Evolutionary conservation across 805 yeast species (phyloP), one percentile per base, ranked within the genome.

Genomic region (Blastobotrys terrestris): DNA sequence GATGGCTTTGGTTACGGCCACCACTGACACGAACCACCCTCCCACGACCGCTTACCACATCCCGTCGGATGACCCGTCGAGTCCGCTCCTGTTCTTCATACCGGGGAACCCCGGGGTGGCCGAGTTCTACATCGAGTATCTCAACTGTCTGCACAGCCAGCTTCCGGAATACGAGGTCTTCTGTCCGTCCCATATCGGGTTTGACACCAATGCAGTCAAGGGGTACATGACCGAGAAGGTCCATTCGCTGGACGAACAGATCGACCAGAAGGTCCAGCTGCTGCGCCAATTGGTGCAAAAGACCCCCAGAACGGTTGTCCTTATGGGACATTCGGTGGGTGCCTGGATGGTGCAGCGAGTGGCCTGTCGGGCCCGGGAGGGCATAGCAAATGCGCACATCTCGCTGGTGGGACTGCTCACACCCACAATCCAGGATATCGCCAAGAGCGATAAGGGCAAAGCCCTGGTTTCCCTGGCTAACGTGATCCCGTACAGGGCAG

Each of bases 51-150:
- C 35, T 6, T 26, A 26, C 11, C 35, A 26, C 35, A 26, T 26
- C 5, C 35, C 35, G 8, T 26, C 35, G 5, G 35, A 11, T 5
- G 35, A 26, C 35, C 11, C 35, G 35, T 26, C 44, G 18, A 53
- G 52, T 11, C 77, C 73, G 8, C 58, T 85, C 31, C 64, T 85
- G 45, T 74, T 81, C 3, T 74, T 85, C 57, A 73, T 86, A 3
- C 92, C 94, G 0, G 94, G 94, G 0, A 86, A 86, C 58, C 94
- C 94, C 0, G 94, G 92, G 0, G 66, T 86, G 22, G 73, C 81
- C 43, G 82, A 81, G 55, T 86, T 77, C 66, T 86, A 86, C 64
- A 71, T 71, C 16, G 77, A 78, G 2, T 84, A 81, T 60, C 63
- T 85, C 26, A 65, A 69, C 11, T 59, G 65, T 20, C 57, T 82